These are phyloP conservation scores for Prunus campanulata DNA, from an alignment of 306 rosid species.

Conservation along the genomic window DNA sequence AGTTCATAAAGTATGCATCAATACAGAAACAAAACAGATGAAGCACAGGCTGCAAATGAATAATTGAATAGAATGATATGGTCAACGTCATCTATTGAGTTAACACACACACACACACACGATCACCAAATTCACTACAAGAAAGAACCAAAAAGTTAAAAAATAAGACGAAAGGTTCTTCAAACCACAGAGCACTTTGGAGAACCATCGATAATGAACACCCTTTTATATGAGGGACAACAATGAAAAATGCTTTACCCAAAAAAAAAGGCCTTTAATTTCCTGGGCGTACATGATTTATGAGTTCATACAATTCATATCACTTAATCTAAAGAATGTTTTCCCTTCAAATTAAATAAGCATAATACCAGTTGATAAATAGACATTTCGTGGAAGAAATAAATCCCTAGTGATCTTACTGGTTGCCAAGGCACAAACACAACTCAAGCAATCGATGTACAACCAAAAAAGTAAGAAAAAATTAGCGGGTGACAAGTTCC, in stretches of 20 bases:
- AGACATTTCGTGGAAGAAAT: neutral
- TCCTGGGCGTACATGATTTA: neutral
- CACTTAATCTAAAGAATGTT: neutral
- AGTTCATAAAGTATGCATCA: neutral
- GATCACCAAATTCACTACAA: neutral
- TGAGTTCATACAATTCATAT: neutral
- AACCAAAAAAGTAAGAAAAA: neutral
- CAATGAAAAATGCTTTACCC: neutral
- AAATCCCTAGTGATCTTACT: neutral
- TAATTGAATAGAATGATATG: neutral
- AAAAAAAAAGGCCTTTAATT: neutral
- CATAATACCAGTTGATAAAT: neutral
- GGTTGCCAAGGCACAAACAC: neutral
- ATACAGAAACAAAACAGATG: neutral
- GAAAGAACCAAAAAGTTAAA: neutral
- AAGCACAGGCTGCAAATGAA: neutral
- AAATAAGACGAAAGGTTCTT: neutral
- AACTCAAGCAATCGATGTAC: neutral
- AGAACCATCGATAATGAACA: neutral
- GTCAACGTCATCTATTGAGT: neutral
- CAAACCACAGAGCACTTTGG: conserved; percentile 2
- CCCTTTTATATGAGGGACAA: neutral
- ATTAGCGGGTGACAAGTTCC: neutral
- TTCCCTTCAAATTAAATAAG: too few relatives aligned
- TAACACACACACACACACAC: neutral